phyloP scores from a whole-genome alignment of 2,329 filamentous ascomycete genomes.

The Cercospora berteroae region DNA sequence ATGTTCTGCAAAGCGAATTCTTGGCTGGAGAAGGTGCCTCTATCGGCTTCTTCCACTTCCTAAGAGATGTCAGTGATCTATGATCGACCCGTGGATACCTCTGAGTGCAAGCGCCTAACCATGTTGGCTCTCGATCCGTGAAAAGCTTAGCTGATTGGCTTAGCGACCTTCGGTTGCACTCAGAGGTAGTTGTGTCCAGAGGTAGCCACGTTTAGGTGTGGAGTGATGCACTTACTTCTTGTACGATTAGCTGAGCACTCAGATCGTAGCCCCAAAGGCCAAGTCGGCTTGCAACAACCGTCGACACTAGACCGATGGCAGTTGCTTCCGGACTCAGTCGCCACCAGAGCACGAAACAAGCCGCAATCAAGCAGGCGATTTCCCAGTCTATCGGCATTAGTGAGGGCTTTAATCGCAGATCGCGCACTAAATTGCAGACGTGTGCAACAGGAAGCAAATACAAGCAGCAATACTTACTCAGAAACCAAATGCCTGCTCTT shows the following conservation, averaged over 20 bases:
- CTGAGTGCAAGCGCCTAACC: too few relatives aligned
- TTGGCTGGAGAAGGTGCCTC: slow-evolving; percentile 67
- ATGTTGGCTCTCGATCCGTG: too few relatives aligned
- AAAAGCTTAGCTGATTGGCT: too few relatives aligned
- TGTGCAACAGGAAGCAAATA: too few relatives aligned
- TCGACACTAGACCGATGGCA: slow-evolving; percentile 37
- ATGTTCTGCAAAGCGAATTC: slow-evolving; percentile 63
- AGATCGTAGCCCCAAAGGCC: slow-evolving; percentile 52
- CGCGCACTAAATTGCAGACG: too few relatives aligned
- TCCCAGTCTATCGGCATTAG: slow-evolving; percentile 53
- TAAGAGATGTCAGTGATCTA: slow-evolving; percentile 11
- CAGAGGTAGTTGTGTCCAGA: too few relatives aligned
- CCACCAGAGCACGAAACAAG: slow-evolving; percentile 38
- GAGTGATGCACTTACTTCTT: slow-evolving; percentile 38
- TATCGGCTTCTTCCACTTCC: slow-evolving; percentile 42
- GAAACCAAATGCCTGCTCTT: slow-evolving; percentile 68
- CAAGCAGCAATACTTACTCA: slow-evolving; percentile 38
- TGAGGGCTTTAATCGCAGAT: too few relatives aligned
- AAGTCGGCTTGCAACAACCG: slow-evolving; percentile 43
- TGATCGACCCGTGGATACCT: too few relatives aligned
- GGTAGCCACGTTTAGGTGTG: too few relatives aligned
- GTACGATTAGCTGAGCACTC: slow-evolving; percentile 47
- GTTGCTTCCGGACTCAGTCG: slow-evolving; percentile 18
- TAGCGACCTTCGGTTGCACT: too few relatives aligned
- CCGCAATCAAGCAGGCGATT: slow-evolving; percentile 52